phyloP scores from a whole-genome alignment of 2,329 filamentous ascomycete species.

The Paecilomyces niveus region DNA sequence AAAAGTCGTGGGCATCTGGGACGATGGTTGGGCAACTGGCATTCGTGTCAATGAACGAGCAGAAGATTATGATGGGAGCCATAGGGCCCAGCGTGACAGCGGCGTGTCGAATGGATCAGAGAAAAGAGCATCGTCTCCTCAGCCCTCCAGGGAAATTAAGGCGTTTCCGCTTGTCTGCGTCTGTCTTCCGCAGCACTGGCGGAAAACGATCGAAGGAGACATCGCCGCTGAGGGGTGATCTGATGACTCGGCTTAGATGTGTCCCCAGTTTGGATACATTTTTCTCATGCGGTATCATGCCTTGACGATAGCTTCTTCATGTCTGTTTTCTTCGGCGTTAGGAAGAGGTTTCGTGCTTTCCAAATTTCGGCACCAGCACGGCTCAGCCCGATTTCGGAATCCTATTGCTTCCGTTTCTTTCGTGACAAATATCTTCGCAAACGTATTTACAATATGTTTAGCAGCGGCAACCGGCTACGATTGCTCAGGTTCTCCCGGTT shows the following conservation, averaged over 20 bases:
- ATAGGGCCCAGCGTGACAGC: constrained; percentile 78
- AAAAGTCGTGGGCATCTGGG: constrained; percentile 97
- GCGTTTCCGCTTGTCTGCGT: constrained; percentile 96
- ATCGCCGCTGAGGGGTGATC: constrained; percentile 18
- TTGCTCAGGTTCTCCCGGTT: neutral
- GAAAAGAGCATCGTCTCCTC: constrained; percentile 53
- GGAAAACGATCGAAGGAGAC: constrained; percentile 91
- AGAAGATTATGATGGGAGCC: constrained; percentile 78
- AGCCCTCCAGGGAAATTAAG: constrained; percentile 77
- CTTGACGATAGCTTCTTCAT: constrained; percentile 29
- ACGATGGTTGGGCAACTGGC: constrained; percentile 97
- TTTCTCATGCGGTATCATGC: constrained; percentile 25
- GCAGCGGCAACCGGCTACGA: neutral
- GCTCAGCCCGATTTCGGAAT: neutral
- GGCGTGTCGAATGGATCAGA: constrained; percentile 79
- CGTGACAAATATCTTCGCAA: neutral
- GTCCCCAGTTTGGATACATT: constrained; percentile 5
- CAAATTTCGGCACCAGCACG: constrained; percentile 1
- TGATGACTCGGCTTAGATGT: constrained; percentile 10
- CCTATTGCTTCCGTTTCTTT: neutral
- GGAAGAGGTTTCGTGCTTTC: constrained; percentile 4
- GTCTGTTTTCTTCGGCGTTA: constrained; percentile 9
- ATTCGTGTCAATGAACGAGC: constrained; percentile 73
- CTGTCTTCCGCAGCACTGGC: constrained; percentile 91
- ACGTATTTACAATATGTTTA: neutral